A percentile compares a stretch with the other conserved stretches of the same genome.
Evolutionary conservation across 106 monocot genomes (phyloP).

Genomic region (Apostasia shenzhenica): DNA sequence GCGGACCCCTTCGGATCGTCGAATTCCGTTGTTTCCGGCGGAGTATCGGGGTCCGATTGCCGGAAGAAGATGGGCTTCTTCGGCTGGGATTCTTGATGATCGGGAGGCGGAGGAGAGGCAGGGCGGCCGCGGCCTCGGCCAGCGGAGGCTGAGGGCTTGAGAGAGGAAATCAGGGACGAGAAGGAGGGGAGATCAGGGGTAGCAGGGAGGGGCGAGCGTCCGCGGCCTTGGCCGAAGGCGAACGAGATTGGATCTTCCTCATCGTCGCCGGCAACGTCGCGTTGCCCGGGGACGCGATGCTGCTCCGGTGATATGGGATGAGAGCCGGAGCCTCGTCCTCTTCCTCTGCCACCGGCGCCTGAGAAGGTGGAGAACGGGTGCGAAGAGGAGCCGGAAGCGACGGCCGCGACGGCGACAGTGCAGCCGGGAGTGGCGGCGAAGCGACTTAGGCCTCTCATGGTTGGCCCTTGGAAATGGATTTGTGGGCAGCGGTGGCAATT

Average conservation of each 20-base stretch:
- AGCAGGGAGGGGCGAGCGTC: slow-evolving; percentile 6
- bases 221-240: slow-evolving; percentile 34
- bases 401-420: slow-evolving; percentile 16
- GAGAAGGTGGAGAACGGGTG: slow-evolving; percentile 16
- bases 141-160: background rate
- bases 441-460: slow-evolving; percentile 4
- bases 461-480: background rate
- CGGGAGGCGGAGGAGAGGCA: background rate
- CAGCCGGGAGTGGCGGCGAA: slow-evolving; percentile 10
- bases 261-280: background rate
- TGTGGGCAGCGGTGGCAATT: background rate
- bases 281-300: slow-evolving; percentile 12
- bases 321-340: slow-evolving; percentile 22
- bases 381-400: background rate
- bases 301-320: background rate
- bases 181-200: slow-evolving; percentile 12
- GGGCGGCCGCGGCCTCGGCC: slow-evolving; percentile 1
- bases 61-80: background rate
- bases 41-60: background rate
- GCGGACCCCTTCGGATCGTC: background rate
- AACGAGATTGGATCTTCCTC: slow-evolving; percentile 1
- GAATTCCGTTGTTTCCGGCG: slow-evolving; percentile 1
- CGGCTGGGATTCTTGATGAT: background rate
- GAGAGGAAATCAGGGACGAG: slow-evolving; percentile 9
- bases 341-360: slow-evolving; percentile 30